These are phyloP conservation scores for Yamadazyma sp. DNA, from an alignment of 1,139 yeast genomes.

Conservation along the genomic window DNA sequence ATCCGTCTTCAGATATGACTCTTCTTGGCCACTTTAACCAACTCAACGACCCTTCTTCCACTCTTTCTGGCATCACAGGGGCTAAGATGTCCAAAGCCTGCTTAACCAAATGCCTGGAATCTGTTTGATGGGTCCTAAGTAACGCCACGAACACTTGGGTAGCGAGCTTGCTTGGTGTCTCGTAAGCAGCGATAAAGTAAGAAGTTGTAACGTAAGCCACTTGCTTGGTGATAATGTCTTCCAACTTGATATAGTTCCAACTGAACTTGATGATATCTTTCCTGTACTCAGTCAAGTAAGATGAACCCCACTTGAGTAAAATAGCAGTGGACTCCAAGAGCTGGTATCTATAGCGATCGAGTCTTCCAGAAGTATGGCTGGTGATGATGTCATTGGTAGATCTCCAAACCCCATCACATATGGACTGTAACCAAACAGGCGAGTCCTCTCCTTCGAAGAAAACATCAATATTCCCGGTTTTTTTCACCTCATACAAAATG, in stretches of 20 bases:
- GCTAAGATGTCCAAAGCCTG: slow-evolving; percentile 89
- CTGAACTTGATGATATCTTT: slow-evolving; percentile 91
- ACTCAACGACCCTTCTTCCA: slow-evolving; percentile 56
- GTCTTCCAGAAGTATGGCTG: slow-evolving; percentile 64
- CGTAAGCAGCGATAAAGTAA: slow-evolving; percentile 83
- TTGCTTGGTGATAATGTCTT: slow-evolving; percentile 87
- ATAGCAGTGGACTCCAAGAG: slow-evolving; percentile 80
- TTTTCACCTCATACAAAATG: slow-evolving; percentile 61
- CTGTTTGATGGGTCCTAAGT: slow-evolving; percentile 80
- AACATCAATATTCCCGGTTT: slow-evolving; percentile 47
- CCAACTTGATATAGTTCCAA: slow-evolving; percentile 90
- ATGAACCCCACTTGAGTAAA: slow-evolving; percentile 69
- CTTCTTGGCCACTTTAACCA: slow-evolving; percentile 98
- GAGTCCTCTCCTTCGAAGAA: slow-evolving; percentile 39
- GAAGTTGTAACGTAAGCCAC: slow-evolving; percentile 91
- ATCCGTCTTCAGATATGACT: slow-evolving; percentile 87
- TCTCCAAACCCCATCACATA: slow-evolving; percentile 74
- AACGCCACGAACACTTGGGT: slow-evolving; percentile 92
- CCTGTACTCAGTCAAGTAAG: slow-evolving; percentile 58
- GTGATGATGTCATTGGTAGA: slow-evolving; percentile 54
- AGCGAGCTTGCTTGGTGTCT: slow-evolving; percentile 85
- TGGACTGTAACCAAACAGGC: slow-evolving; percentile 62
- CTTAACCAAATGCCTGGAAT: slow-evolving; percentile 78
- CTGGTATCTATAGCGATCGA: slow-evolving; percentile 76
- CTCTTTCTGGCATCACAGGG: slow-evolving; percentile 78